phyloP scores from a whole-genome alignment of 1,284 basidiomycete species.

The Phenoliferia sp. region DNA sequence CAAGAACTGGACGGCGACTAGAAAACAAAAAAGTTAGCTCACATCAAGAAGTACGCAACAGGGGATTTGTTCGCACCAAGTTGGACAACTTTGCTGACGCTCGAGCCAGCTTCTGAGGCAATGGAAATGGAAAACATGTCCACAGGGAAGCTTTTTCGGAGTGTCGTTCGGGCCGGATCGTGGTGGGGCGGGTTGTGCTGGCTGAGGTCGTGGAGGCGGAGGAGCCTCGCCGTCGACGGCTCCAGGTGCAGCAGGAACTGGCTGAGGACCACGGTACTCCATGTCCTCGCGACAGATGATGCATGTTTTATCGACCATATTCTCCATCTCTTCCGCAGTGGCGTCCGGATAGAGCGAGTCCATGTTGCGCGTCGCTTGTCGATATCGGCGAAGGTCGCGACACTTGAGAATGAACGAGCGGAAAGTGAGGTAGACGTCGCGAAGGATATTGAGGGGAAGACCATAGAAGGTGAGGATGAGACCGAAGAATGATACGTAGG shows the following conservation, averaged over 20 bases:
- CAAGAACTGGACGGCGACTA: constrained; percentile 26
- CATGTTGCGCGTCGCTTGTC: constrained; percentile 93
- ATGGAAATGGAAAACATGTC: constrained; percentile 97
- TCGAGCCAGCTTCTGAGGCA: constrained; percentile 97
- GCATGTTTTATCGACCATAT: constrained; percentile 82
- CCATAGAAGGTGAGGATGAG: constrained; percentile 91
- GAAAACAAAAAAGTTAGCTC: neutral
- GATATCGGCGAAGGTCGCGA: constrained; percentile 81
- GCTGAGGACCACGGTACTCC: constrained; percentile 49
- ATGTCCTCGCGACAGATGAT: constrained; percentile 99
- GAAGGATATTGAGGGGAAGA: constrained; percentile 91
- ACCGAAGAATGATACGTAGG: constrained; percentile 87
- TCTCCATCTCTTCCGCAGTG: constrained; percentile 73
- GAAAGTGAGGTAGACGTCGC: constrained; percentile 92
- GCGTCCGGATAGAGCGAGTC: constrained; percentile 92
- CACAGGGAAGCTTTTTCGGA: constrained; percentile 92
- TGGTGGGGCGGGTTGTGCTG: neutral
- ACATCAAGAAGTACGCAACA: neutral
- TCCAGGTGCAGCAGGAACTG: constrained; percentile 38
- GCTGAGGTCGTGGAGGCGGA: constrained; percentile 7
- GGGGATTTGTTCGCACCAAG: constrained; percentile 61
- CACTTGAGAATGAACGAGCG: constrained; percentile 83
- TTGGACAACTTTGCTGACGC: constrained; percentile 85
- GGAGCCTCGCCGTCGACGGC: constrained; percentile 37
- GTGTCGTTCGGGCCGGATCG: constrained; percentile 78